Percentiles rank a stretch among this genome's conserved stretches.
These are phyloP conservation scores for Termitomyces sp. DNA, from an alignment of 768 basidiomycete genomes.

Conservation along the genomic window DNA sequence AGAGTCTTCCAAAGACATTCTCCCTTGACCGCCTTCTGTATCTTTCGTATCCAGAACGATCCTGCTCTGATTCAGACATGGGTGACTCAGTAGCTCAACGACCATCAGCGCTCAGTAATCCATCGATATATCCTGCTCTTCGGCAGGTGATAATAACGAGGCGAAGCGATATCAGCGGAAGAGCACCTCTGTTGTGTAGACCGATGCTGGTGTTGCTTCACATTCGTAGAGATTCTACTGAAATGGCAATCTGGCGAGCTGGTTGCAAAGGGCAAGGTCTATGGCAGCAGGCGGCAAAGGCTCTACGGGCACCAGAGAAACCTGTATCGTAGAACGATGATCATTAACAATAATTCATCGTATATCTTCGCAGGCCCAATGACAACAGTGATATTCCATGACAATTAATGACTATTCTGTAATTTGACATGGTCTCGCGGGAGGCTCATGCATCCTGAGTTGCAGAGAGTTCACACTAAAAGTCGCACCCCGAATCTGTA, in stretches of 20 bases:
- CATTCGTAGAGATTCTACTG: conserved; percentile 23
- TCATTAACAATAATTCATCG: too few relatives aligned
- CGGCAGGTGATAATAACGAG: conserved; percentile 26
- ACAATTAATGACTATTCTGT: too few relatives aligned
- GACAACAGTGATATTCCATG: too few relatives aligned
- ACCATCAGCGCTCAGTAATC: conserved; percentile 16
- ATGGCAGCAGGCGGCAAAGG: conserved; percentile 21
- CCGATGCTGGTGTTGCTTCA: conserved; percentile 19
- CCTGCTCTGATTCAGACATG: conserved; percentile 4
- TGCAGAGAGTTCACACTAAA: too few relatives aligned
- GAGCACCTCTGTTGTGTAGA: conserved; percentile 15
- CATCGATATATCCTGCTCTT: conserved; percentile 20
- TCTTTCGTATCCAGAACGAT: conserved; percentile 21
- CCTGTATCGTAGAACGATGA: conserved; percentile 5
- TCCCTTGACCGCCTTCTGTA: conserved; percentile 21
- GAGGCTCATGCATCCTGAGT: too few relatives aligned
- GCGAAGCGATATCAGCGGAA: conserved; percentile 16
- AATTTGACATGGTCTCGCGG: too few relatives aligned
- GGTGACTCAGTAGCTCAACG: conserved; percentile 7
- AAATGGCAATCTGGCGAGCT: conserved; percentile 32
- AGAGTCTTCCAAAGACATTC: conserved; percentile 18
- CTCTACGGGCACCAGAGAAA: conserved; percentile 4
- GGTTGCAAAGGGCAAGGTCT: conserved; percentile 22
- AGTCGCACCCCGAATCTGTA: too few relatives aligned
- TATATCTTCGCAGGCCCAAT: not conserved